phyloP scores from a whole-genome alignment of 192 early-diverging fungal genomes.

The Gryganskiella cystojenkinii region DNA sequence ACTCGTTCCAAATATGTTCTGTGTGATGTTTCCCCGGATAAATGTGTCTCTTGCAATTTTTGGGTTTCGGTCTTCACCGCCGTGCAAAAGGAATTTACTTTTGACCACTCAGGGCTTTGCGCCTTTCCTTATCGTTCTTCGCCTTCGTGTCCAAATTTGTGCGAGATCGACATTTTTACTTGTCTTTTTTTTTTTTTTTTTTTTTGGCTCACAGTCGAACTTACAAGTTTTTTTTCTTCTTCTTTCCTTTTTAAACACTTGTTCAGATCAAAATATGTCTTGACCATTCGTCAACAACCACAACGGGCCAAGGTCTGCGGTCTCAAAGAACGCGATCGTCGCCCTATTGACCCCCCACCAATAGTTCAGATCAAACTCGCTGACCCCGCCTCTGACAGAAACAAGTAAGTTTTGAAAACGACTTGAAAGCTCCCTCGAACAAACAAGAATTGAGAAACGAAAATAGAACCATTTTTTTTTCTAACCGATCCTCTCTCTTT shows the following conservation, averaged over 20 bases:
- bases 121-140: too few relatives aligned
- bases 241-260: too few relatives aligned
- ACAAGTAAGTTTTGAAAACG: constrained; percentile 25
- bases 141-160: too few relatives aligned
- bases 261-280: constrained; percentile 56
- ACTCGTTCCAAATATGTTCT: not conserved
- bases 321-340: constrained; percentile 88
- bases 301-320: constrained; percentile 89
- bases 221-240: not conserved
- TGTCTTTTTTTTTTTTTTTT: not conserved
- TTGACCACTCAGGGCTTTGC: too few relatives aligned
- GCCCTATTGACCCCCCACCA: constrained; percentile 83
- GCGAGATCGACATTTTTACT: not conserved
- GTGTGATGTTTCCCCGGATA: too few relatives aligned
- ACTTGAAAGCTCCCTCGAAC: not conserved
- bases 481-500: not conserved
- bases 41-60: not conserved
- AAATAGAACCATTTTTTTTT: not conserved
- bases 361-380: constrained; percentile 68
- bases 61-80: too few relatives aligned
- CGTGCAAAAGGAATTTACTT: too few relatives aligned
- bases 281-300: constrained; percentile 86
- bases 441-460: not conserved
- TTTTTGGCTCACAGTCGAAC: too few relatives aligned
- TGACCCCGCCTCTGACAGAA: constrained; percentile 30